A percentile compares a stretch with the other conserved stretches of the same genome.
Conservation (phyloP, 345 rosid species). For the Murraya paniculata region DNA sequence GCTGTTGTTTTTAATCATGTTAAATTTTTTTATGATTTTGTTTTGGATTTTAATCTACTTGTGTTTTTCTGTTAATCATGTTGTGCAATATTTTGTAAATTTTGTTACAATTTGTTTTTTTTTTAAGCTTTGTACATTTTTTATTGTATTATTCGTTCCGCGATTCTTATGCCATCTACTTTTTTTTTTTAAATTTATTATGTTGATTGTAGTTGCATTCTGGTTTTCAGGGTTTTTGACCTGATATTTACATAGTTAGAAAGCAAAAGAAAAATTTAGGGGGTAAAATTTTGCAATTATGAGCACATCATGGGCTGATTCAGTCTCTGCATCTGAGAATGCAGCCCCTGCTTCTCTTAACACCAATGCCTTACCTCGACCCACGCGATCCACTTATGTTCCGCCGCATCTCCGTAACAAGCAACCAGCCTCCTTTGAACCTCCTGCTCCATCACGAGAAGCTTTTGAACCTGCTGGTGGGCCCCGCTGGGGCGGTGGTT, state of each 20-base stretch:
- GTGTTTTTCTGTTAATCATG: background rate
- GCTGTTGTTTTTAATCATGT: background rate
- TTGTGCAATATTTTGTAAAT: background rate
- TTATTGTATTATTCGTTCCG: background rate
- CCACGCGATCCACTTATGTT: conserved; percentile 33
- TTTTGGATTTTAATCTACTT: background rate
- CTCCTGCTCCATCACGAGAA: conserved; percentile 16
- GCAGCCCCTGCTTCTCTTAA: conserved; percentile 19
- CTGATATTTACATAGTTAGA: background rate
- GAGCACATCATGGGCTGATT: conserved; percentile 58
- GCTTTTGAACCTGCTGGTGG: conserved; percentile 24
- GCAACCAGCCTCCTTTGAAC: conserved; percentile 21
- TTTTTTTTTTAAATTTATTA: background rate
- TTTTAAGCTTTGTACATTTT: background rate
- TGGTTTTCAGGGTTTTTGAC: conserved; percentile 7
- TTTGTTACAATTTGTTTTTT: background rate
- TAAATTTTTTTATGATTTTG: background rate
- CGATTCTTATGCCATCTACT: background rate
- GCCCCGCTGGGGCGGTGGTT: conserved; percentile 29
- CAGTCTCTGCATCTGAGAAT: conserved; percentile 41
- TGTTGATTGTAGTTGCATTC: conserved; percentile 6
- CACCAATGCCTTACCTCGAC: conserved; percentile 14
- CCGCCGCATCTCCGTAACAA: conserved; percentile 57
- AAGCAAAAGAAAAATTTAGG: background rate
- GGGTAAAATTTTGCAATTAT: conserved; percentile 25